Conservation (phyloP, 2,329 filamentous ascomycete genomes). For the Thelonectria blattea region DNA sequence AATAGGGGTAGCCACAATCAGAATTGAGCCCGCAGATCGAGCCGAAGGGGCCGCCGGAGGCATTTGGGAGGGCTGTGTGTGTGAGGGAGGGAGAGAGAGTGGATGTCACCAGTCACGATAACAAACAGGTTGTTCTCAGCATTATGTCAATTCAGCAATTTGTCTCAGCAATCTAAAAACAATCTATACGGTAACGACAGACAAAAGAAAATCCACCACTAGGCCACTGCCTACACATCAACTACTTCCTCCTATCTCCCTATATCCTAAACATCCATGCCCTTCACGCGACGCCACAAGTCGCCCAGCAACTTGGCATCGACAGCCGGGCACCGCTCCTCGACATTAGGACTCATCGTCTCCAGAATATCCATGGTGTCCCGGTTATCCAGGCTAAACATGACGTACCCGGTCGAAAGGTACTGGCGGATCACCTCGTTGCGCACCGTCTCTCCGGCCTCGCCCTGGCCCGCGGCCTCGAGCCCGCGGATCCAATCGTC, state of each 20-base stretch:
- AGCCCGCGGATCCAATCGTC: conserved; percentile 27
- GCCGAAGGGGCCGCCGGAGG: no score
- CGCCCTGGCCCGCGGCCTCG: conserved; percentile 19
- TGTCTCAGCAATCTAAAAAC: no score
- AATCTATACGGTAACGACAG: not conserved
- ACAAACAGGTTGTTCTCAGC: no score
- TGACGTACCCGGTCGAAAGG: conserved; percentile 32
- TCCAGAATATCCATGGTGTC: conserved; percentile 28
- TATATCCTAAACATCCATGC: conserved; percentile 9
- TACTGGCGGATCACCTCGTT: conserved; percentile 32
- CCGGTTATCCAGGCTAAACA: conserved; percentile 33
- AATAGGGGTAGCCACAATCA: no score
- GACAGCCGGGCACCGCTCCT: conserved; percentile 28
- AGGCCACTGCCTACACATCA: no score
- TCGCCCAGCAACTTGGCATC: conserved; percentile 26
- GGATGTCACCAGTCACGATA: no score
- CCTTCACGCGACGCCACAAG: conserved; percentile 30
- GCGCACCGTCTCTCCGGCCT: conserved; percentile 26
- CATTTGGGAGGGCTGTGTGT: no score
- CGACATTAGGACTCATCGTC: conserved; percentile 24
- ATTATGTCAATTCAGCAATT: no score
- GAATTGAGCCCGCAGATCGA: no score
- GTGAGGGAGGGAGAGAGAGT: no score
- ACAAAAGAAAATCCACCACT: not conserved
- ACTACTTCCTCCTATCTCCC: no score